A percentile compares a stretch with the other conserved stretches of the same genome.
phyloP scores from a whole-genome alignment of 345 rosid species.

The Schrenkiella parvula region DNA sequence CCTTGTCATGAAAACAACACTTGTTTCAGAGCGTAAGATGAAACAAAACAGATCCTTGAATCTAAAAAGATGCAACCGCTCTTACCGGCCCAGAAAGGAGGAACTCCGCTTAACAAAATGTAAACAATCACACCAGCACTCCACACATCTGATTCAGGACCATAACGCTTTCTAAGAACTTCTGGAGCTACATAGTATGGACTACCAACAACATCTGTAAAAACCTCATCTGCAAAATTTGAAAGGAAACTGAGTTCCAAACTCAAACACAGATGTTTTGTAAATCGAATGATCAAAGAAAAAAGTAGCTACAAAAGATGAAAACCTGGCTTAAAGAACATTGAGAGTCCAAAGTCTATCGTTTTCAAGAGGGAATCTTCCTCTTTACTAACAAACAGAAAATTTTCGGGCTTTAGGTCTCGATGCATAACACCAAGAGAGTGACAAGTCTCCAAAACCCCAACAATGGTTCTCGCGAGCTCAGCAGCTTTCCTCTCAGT shows the following conservation, averaged over 20 bases:
- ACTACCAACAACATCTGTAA: conserved; percentile 83
- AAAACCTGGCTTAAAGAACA: conserved; percentile 86
- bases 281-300: background rate
- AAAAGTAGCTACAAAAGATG: background rate
- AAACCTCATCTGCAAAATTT: conserved; percentile 53
- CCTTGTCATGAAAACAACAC: background rate
- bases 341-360: conserved; percentile 79
- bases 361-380: conserved; percentile 81
- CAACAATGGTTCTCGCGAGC: conserved; percentile 74
- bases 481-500: conserved; percentile 84
- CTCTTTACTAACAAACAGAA: conserved; percentile 57
- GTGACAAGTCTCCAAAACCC: conserved; percentile 87
- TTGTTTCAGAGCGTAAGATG: background rate
- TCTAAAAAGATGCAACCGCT: background rate
- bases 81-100: conserved; percentile 96
- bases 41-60: background rate
- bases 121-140: conserved; percentile 92
- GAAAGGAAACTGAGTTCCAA: background rate
- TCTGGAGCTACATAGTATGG: conserved; percentile 96
- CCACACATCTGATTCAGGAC: conserved; percentile 94
- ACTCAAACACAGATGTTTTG: background rate
- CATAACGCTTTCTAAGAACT: conserved; percentile 70
- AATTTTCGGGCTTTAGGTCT: conserved; percentile 90
- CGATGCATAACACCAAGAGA: conserved; percentile 92
- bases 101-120: conserved; percentile 84